Evolutionary conservation across 805 yeast species (phyloP), one percentile per base, ranked within the genome.

Genomic region (Lipomyces sp.): DNA sequence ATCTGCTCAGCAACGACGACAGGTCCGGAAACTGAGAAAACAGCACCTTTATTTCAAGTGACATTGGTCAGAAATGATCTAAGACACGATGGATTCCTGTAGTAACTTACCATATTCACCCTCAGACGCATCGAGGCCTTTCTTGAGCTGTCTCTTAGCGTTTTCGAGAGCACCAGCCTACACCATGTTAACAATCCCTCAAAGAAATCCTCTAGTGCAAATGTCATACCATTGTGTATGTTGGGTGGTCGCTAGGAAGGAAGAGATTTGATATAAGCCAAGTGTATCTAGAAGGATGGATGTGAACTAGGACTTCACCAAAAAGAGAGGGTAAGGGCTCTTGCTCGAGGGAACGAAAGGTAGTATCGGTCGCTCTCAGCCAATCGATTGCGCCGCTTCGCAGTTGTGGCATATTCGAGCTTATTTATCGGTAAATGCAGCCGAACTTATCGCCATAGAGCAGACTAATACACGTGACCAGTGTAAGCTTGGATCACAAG

Each of bases 1-100:
- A 95, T 92, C 83, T 95, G 90, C 81, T 95, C 98, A 59, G 99
- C 99, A 59, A 95, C 88, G 62, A 95, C 90, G 74, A 95, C 99
- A 34, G 99, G 98, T 76, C 99, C 99, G 29, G 98, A 93, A 59
- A 95, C 98, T 39, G 98, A 92, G 82, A 87, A 93, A 75, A 95
- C 90, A 73, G 79, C 73, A 35, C 82, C 76, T 72, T 29, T 11
- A 30, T 3, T 18, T 30, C 32, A 24, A 59, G 10, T 6, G 45
- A 42, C 18, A 29, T 60, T n/a, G 45, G 53, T 45, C 48, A 42
- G 37, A 34, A 53, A 59, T 30, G 67, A 34, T 2, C 8, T 5
- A 34, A 42, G 6, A 37, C 15, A 33, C 24, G 53, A 7, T 15
- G 30, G 8, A 2, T 32, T 4, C 11, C 10, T 42, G 48, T 24